Base-by-base conservation (phyloP, 2,329 filamentous ascomycete species). In the Parascedosporium putredinis region DNA sequence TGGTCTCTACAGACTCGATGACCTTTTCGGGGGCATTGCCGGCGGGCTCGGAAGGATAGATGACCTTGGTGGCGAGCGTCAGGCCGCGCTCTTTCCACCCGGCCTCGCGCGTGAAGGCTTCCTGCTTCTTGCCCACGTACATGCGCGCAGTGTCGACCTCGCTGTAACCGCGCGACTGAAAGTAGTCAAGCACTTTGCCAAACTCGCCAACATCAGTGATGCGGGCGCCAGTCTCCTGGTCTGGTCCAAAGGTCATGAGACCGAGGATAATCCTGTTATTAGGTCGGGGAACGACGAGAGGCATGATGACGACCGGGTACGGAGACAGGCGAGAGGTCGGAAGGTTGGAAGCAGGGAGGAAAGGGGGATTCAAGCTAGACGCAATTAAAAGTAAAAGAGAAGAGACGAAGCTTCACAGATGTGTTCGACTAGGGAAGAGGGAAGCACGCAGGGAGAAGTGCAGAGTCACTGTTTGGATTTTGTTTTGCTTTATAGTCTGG, bases 141-240 rank as follows among this genome's bases (percentile, higher is more conserved):
- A 79, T 62, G 23, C 87, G 78, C 0, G 89, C 88, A 1, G 89
- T 95, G 62, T 95, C 89, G 33, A 95, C 68, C 61, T 95, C 89
- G 60, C 83, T 82, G 69, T 94, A 91, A 33, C 88, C 88, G 51
- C 82, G 76, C n/a, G 73, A 69, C 64, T 91, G 85, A 61, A 95
- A 81, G 55, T 83, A 73, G 62, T 91, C 84, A 33, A 95, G 78
- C 40, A 77, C 76, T 57, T 77, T 77, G 57, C 83, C 86, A 70
- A 83, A 88, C 40, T 85, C 83, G 51, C 79, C 64, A 2, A 74
- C 27, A 50, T 73, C 69, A 8, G 86, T 90, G 60, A 95, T 81
- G 43, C 88, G 81, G 42, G 84, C 86, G 31, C 86, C 87, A 10
- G 61, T 57, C 10, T 62, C 57, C 52, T 74, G 73, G 51, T 79